Percentiles rank a stretch among this genome's conserved stretches.
Conservation (phyloP, 2,329 filamentous ascomycete species). For the Akanthomyces lecanii region DNA sequence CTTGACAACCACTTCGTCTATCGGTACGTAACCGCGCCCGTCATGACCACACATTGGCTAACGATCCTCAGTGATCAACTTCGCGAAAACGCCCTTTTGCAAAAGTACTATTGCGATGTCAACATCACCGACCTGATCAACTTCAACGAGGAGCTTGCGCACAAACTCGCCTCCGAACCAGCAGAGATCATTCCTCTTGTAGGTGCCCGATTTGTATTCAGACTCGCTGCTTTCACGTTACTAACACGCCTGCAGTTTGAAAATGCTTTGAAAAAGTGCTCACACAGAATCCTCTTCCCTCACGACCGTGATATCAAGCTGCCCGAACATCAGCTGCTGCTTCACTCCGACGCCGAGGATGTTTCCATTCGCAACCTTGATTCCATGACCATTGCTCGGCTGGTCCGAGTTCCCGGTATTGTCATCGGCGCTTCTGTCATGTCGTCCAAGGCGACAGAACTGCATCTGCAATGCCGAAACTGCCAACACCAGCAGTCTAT, state of each 20-base stretch:
- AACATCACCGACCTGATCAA: conserved; percentile 94
- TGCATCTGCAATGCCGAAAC: conserved; percentile 83
- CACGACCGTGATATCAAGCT: conserved; percentile 62
- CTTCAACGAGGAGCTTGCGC: conserved; percentile 91
- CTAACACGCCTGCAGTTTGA: conserved; percentile 65
- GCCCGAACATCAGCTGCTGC: conserved; percentile 88
- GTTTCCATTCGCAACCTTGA: conserved; percentile 93
- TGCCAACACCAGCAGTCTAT: conserved; percentile 71
- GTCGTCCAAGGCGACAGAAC: conserved; percentile 86
- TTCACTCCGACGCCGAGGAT: conserved; percentile 87
- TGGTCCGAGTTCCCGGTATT: conserved; percentile 96
- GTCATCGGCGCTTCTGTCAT: conserved; percentile 96
- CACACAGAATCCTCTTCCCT: conserved; percentile 88
- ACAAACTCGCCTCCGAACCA: conserved; percentile 83
- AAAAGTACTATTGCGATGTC: conserved; percentile 93
- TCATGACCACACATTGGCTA: neutral
- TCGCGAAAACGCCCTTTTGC: conserved; percentile 87
- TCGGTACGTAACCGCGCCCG: conserved; percentile 52
- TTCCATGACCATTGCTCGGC: conserved; percentile 83
- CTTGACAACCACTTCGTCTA: conserved; percentile 95
- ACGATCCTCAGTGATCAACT: conserved; percentile 81
- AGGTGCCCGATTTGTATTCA: conserved; percentile 27
- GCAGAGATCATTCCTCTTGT: conserved; percentile 90
- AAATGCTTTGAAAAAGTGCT: conserved; percentile 81
- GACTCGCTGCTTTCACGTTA: conserved; percentile 2